Conservation (phyloP, 495 filamentous ascomycete species). For the Jackrogersella minutella region DNA sequence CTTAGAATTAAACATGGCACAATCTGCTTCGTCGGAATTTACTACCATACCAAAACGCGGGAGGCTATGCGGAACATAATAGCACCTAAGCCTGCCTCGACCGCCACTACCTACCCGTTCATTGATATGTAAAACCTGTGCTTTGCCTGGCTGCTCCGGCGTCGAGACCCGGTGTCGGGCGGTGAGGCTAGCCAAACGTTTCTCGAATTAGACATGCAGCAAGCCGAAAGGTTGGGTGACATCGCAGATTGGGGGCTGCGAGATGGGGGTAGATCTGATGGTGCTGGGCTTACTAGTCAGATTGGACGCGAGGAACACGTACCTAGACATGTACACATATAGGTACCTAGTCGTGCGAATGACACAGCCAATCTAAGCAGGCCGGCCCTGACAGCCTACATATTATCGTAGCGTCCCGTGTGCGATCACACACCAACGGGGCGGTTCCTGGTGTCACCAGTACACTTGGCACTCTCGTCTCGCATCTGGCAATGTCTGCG, state of each 20-base stretch:
- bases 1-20: neutral
- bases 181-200: constrained; percentile 28
- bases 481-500: constrained; percentile 12
- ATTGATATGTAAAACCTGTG: constrained; percentile 7
- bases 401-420: constrained; percentile 36
- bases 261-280: constrained; percentile 20
- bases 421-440: constrained; percentile 3
- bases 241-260: constrained; percentile 29
- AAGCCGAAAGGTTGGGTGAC: constrained; percentile 19
- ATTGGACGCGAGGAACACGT: constrained; percentile 16
- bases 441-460: constrained; percentile 19
- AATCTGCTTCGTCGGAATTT: constrained; percentile 17
- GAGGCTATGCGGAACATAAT: neutral
- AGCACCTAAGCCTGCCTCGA: no score
- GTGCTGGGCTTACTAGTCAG: constrained; percentile 22
- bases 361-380: constrained; percentile 19
- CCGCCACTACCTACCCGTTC: neutral
- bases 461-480: neutral
- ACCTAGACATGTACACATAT: no score
- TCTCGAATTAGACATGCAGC: constrained; percentile 16
- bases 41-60: constrained; percentile 8
- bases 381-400: constrained; percentile 10
- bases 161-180: constrained; percentile 7
- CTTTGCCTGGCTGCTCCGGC: neutral
- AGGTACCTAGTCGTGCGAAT: constrained; percentile 14